Base-by-base conservation (phyloP, 208 protist genomes). In the Novymonas esmeraldas region DNA sequence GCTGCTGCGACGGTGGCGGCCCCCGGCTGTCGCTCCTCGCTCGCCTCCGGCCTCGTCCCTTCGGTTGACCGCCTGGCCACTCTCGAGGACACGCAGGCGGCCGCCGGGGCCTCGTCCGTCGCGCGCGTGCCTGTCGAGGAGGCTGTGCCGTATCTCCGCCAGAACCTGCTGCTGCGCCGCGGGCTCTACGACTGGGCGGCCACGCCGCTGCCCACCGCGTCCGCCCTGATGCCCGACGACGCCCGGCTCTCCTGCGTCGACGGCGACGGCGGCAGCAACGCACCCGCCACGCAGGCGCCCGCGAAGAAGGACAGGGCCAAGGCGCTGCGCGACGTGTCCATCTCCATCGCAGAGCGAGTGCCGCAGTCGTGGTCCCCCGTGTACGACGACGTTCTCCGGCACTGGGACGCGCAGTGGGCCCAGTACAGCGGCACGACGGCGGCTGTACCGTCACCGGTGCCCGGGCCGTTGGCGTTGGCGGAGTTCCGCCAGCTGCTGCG, bases 141-240 rank as follows among this genome's bases (percentile, higher is more conserved):
- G 11, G 73, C 80, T 6, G 45, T 78, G 55, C 56, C 58, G 6
- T 90, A 85, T 57, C 41, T 93, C 1, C 78, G 87, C 18, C 33
- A 18, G 5, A 20, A 81, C 39, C 31, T 81, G 22, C 22, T 87
- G 51, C 52, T 89, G 29, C 82, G 86, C 16, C 76, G 81, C 16
- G 86, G 83, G 18, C 71, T 64, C 18, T 78, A 68, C 58, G 54
- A 34, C 26, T 48, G 49, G 34, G 34, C 69, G 9, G 54, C n/a
- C 13, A 9, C 22, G 39, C n/a, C n/a, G n/a, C n/a, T n/a, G n/a
- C n/a, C 4, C 13, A 42, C 50, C 10, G 26, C 42, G 26, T 38
- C 31, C 29, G 39, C 39, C n/a, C 6, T 16, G 26, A 14, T 16
- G 28, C 51, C 50, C 14, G 20, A 24, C 45, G 50, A 45, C 20